Evolutionary conservation across 2,329 filamentous ascomycete species (phyloP).

Genomic region (Blumeria hordei): DNA sequence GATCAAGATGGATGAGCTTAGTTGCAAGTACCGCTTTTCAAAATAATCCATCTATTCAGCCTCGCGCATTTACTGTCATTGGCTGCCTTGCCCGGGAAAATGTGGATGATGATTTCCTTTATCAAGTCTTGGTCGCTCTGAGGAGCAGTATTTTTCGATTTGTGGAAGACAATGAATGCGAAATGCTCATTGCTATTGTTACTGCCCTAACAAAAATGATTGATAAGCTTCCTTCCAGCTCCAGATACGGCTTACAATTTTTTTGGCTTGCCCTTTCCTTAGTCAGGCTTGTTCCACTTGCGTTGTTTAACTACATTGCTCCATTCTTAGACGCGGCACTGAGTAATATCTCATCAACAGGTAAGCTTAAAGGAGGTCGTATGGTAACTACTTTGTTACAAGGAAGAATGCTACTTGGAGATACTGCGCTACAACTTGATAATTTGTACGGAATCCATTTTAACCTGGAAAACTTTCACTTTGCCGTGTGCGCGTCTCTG

Average conservation of each 20-base stretch:
- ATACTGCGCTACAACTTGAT: constrained; percentile 35
- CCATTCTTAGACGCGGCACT: constrained; percentile 40
- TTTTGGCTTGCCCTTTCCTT: constrained; percentile 48
- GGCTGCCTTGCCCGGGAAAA: constrained; percentile 46
- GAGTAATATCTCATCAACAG: constrained; percentile 35
- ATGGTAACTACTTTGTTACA: constrained; percentile 36
- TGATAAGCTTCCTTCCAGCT: constrained; percentile 39
- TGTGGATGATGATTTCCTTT: constrained; percentile 46
- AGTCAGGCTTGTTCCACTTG: constrained; percentile 34
- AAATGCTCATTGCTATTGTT: constrained; percentile 45
- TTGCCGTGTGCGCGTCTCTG: constrained; percentile 38
- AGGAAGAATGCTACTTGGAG: constrained; percentile 33
- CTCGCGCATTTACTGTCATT: constrained; percentile 46
- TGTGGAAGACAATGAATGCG: constrained; percentile 36
- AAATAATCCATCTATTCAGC: constrained; percentile 47
- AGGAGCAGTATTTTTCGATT: constrained; percentile 40
- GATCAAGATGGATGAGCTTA: constrained; percentile 49
- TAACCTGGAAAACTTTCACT: constrained; percentile 38
- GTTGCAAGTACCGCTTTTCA: constrained; percentile 51
- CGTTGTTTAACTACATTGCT: constrained; percentile 40
- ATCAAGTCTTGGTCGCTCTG: constrained; percentile 44
- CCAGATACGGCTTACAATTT: constrained; percentile 41
- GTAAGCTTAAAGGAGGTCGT: constrained; percentile 31
- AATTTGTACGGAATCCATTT: constrained; percentile 43
- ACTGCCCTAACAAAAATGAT: constrained; percentile 48